phyloP scores from a whole-genome alignment of 1,139 yeast species.

The Blastobotrys serpentis region DNA sequence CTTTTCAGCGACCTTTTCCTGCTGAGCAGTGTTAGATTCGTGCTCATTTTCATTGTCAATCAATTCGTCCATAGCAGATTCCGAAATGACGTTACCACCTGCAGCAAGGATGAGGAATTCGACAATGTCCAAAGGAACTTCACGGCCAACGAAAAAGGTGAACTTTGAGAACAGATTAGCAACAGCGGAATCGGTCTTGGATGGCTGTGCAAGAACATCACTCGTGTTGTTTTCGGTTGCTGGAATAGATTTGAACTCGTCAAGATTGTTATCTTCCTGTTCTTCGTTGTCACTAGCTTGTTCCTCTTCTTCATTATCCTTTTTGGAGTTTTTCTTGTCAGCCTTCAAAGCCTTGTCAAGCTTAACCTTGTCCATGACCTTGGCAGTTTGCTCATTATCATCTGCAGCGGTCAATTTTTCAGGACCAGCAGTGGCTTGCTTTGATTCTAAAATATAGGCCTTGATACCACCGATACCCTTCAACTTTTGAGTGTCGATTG shows the following conservation, averaged over 20 bases:
- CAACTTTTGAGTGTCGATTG: slow-evolving; percentile 64
- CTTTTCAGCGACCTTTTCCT: slow-evolving; percentile 35
- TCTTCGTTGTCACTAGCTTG: slow-evolving; percentile 41
- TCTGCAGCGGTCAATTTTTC: slow-evolving; percentile 40
- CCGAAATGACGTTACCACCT: slow-evolving; percentile 86
- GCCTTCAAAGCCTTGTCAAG: slow-evolving; percentile 33
- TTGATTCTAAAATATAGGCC: slow-evolving; percentile 70
- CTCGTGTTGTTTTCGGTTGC: slow-evolving; percentile 63
- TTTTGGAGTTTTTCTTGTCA: slow-evolving; percentile 42
- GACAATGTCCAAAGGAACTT: slow-evolving; percentile 87
- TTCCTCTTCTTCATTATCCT: slow-evolving; percentile 46
- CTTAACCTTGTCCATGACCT: slow-evolving; percentile 30
- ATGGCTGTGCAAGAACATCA: slow-evolving; percentile 80
- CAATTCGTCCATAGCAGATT: slow-evolving; percentile 80
- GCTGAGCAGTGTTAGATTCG: slow-evolving; percentile 27
- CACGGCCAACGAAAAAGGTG: slow-evolving; percentile 88
- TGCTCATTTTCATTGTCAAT: slow-evolving; percentile 39
- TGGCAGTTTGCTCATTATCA: slow-evolving; percentile 33
- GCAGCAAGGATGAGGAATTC: slow-evolving; percentile 85
- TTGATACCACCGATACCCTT: slow-evolving; percentile 90
- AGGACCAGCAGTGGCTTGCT: slow-evolving; percentile 35
- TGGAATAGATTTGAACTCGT: slow-evolving; percentile 60
- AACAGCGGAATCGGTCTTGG: slow-evolving; percentile 55
- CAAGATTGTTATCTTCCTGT: slow-evolving; percentile 53
- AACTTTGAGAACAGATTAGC: slow-evolving; percentile 70